These are phyloP conservation scores for Vachellia collinsii DNA, from an alignment of 306 rosid species.

Conservation along the genomic window DNA sequence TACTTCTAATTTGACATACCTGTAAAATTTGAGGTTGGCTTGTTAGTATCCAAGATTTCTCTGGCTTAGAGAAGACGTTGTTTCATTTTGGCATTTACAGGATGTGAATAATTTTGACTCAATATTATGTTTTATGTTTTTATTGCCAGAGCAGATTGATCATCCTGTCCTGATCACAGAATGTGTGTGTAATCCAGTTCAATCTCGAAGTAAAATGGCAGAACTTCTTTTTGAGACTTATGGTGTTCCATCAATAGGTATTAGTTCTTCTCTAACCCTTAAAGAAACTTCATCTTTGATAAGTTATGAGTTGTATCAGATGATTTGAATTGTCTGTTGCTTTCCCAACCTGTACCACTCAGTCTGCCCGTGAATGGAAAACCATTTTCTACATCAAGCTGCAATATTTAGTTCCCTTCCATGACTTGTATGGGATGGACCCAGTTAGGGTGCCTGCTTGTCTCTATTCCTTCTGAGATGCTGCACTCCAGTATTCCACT, in stretches of 20 bases:
- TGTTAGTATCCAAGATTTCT: slow-evolving; percentile 34
- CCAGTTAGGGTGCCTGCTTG: slow-evolving; percentile 22
- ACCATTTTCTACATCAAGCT: slow-evolving; percentile 18
- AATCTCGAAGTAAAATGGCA: slow-evolving; percentile 95
- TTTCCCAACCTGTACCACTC: background rate
- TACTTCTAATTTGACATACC: slow-evolving; percentile 21
- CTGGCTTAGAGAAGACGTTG: slow-evolving; percentile 5
- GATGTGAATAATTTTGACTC: slow-evolving; percentile 36
- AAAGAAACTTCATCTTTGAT: slow-evolving; percentile 13
- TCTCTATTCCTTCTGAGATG: slow-evolving; percentile 28
- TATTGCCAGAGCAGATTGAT: slow-evolving; percentile 91
- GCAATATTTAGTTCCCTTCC: slow-evolving; percentile 18
- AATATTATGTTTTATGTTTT: slow-evolving; percentile 46
- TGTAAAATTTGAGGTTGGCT: background rate
- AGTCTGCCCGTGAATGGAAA: slow-evolving; percentile 21
- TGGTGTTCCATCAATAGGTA: slow-evolving; percentile 95
- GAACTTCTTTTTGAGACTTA: slow-evolving; percentile 97
- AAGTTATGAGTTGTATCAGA: slow-evolving; percentile 10
- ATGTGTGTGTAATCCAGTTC: slow-evolving; percentile 91
- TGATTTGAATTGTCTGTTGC: slow-evolving; percentile 23
- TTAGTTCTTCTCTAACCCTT: slow-evolving; percentile 23
- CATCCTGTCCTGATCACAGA: slow-evolving; percentile 95
- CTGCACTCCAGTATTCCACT: background rate
- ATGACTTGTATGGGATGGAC: slow-evolving; percentile 30
- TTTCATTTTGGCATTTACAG: slow-evolving; percentile 20